Conservation (phyloP, 2,329 filamentous ascomycete genomes). For the Cladophialophora chaetospira region DNA sequence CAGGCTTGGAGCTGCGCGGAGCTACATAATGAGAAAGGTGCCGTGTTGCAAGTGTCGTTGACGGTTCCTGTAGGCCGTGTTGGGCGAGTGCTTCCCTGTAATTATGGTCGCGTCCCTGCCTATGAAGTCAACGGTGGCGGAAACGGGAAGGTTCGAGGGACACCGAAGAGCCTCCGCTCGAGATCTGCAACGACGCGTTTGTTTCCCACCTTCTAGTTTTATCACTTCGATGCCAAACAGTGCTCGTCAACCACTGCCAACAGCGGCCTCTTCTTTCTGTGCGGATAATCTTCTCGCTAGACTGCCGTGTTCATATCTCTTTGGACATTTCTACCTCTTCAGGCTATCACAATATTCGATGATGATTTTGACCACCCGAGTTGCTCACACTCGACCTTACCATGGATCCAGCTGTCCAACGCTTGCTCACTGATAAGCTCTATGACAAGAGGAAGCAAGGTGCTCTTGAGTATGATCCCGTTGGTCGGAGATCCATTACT, state of each 20-base stretch:
- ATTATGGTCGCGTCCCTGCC: too few species aligned
- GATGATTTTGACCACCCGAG: slow-evolving; percentile 16
- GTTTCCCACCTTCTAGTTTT: background rate
- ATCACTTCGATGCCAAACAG: background rate
- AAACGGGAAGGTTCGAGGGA: background rate
- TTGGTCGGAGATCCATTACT: slow-evolving; percentile 3
- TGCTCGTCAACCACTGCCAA: background rate
- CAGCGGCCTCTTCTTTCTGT: background rate
- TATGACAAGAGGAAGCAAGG: slow-evolving; percentile 98
- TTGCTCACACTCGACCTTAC: slow-evolving; percentile 19
- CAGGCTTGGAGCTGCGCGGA: too few species aligned
- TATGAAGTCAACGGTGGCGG: background rate
- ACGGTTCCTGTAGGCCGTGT: too few species aligned
- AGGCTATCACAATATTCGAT: slow-evolving; percentile 9
- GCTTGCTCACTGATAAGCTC: slow-evolving; percentile 93
- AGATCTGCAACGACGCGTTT: background rate
- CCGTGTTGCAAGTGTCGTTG: too few species aligned
- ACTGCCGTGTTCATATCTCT: background rate
- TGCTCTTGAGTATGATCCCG: slow-evolving; percentile 74
- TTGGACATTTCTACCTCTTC: background rate
- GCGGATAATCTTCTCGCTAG: background rate
- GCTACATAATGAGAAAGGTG: too few species aligned
- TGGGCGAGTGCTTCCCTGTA: too few species aligned
- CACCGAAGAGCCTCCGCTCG: background rate
- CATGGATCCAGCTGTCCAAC: slow-evolving; percentile 90